Conservation (phyloP, 2,329 filamentous ascomycete genomes). For the Ophiostoma tasmaniense region DNA sequence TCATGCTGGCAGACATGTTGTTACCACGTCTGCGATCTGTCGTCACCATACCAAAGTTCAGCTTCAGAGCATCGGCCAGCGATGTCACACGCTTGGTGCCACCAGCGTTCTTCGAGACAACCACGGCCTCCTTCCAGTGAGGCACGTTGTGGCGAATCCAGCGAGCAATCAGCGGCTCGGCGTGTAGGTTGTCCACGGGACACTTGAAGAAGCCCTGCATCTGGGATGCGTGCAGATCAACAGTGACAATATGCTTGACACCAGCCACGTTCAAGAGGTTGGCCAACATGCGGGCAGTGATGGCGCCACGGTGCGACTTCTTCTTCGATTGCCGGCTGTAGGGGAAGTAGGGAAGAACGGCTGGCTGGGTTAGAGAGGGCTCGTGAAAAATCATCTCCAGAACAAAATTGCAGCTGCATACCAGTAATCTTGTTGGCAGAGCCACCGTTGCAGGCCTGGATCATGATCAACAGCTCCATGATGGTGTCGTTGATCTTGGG, state of each 20-base stretch:
- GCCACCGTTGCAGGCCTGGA: slow-evolving; percentile 94
- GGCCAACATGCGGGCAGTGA: slow-evolving; percentile 93
- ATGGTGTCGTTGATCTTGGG: slow-evolving; percentile 95
- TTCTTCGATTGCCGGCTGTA: slow-evolving; percentile 99
- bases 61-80: slow-evolving; percentile 86
- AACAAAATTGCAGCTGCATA: slow-evolving; percentile 29
- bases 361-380: slow-evolving; percentile 34
- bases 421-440: slow-evolving; percentile 95
- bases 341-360: slow-evolving; percentile 91
- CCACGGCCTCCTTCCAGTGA: slow-evolving; percentile 83
- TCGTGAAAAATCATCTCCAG: not conserved
- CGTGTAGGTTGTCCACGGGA: slow-evolving; percentile 93
- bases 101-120: slow-evolving; percentile 96
- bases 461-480: slow-evolving; percentile 99
- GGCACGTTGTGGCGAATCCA: slow-evolving; percentile 89
- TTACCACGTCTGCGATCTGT: slow-evolving; percentile 62
- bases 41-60: slow-evolving; percentile 95
- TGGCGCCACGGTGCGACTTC: slow-evolving; percentile 92
- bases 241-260: slow-evolving; percentile 94
- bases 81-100: slow-evolving; percentile 96
- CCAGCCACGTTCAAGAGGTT: slow-evolving; percentile 90
- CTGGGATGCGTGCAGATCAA: slow-evolving; percentile 93
- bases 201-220: slow-evolving; percentile 99
- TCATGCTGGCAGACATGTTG: slow-evolving; percentile 70
- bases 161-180: slow-evolving; percentile 86